Evolutionary conservation across 169 alveolate genomes (phyloP).

Genomic region (Plasmodium cynomolgi): DNA sequence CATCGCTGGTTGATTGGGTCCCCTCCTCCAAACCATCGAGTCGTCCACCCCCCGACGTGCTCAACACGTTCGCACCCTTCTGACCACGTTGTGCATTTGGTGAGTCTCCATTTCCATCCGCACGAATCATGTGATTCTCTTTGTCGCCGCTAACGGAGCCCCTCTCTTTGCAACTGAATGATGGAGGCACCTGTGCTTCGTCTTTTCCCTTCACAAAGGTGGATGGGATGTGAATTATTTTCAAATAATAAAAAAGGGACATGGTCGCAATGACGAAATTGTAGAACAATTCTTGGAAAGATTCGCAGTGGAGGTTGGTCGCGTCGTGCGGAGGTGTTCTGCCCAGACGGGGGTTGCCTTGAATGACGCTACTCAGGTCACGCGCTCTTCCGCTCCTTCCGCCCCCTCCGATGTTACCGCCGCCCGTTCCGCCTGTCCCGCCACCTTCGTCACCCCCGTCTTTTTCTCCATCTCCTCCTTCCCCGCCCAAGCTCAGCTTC

Average conservation of each 20-base stretch:
- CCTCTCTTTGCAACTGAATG: background rate
- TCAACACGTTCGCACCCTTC: background rate
- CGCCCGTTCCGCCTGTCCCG: background rate
- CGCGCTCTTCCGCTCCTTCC: background rate
- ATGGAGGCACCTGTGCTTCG: background rate
- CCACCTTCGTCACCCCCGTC: background rate
- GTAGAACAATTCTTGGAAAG: slow-evolving; percentile 61
- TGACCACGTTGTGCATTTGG: background rate
- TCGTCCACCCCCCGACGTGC: background rate
- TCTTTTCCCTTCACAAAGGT: slow-evolving; percentile 26
- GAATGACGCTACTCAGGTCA: background rate
- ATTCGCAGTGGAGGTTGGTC: background rate
- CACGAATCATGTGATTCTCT: background rate
- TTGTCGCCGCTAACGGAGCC: background rate
- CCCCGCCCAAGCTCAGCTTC: background rate
- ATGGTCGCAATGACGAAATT: slow-evolving; percentile 29
- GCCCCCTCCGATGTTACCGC: background rate
- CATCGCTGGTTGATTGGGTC: background rate
- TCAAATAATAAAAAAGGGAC: slow-evolving; percentile 65
- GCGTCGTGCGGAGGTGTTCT: background rate
- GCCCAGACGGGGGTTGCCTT: background rate
- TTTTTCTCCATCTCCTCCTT: background rate
- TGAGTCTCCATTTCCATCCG: background rate
- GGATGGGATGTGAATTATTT: slow-evolving; percentile 47
- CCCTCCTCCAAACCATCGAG: background rate